Evolutionary conservation across 2,329 filamentous ascomycete species (phyloP).

Genomic region (Calonectria crousiana): DNA sequence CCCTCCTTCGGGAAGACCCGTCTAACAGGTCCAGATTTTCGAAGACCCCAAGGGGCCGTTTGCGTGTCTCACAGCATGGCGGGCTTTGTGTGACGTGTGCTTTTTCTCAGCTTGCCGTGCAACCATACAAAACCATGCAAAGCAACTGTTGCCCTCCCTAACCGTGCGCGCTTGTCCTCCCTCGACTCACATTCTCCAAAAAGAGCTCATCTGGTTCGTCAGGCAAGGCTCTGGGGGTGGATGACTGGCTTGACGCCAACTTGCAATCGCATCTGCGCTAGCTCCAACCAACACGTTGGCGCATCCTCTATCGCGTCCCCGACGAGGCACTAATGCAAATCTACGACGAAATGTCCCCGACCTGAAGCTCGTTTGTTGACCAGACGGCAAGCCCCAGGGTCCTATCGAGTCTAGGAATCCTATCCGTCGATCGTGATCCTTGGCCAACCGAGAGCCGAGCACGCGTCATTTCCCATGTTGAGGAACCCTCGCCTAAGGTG

Average conservation of each 20-base stretch:
- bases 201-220: not conserved
- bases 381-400: conserved; percentile 7
- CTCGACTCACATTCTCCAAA: not conserved
- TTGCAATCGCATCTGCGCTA: conserved; percentile 9
- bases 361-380: not conserved
- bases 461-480: not conserved
- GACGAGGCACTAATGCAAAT: not conserved
- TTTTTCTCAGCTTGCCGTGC: not conserved
- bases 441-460: not conserved
- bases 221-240: conserved; percentile 4
- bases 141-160: not conserved
- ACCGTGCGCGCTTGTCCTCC: not conserved
- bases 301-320: not conserved
- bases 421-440: conserved; percentile 3
- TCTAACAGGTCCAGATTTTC: not conserved
- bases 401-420: not conserved
- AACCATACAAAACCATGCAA: not conserved
- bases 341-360: not conserved
- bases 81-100: not conserved
- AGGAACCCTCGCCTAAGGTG: not conserved
- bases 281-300: not conserved
- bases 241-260: conserved; percentile 25
- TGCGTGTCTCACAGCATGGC: not conserved
- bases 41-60: not conserved
- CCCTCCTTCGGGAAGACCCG: conserved; percentile 7